Evolutionary conservation across 257 asterid genomes (phyloP), one percentile per base, ranked within the genome.

Genomic region (Phtheirospermum japonicum): DNA sequence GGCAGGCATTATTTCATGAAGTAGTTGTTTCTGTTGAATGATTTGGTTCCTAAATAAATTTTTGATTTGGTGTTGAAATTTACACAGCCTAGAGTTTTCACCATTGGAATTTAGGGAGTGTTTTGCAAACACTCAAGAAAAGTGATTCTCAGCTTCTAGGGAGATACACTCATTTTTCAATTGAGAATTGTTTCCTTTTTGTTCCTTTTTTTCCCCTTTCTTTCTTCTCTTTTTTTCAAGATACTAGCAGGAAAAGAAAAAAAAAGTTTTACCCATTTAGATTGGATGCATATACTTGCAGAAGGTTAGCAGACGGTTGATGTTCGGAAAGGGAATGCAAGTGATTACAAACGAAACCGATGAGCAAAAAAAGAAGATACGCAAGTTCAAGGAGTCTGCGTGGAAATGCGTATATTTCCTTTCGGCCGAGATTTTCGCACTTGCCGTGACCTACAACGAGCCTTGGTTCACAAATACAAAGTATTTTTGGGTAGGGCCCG

Each of bases 331-430:
- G 75, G 85, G 86, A 57, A 72, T 48, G 67, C 79, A 78, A 80
- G 68, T 42, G 51, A 69, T 80, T 63, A 81, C 71, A 59, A 67
- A 66, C 51, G 82, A 79, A 73, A 77, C 79, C n/a, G 79, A 65
- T 12, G 86, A 80, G 23, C 75, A 71, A 33, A 80, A 74, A 65
- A 93, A 85, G 85, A 89, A 83, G 73, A 78, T 89, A 57, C 48
- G 80, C 37, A 93, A 93, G 79, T 93, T 93, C 89, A 87, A 87
- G 79, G 97, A 89, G 72, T 93, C 99, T 20, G 97, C 97, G 31
- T 93, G 99, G 99, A 93, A 89, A 73, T 93, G 89, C 39, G 69
- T 93, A 59, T 93, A 87, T 66, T 93, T 37, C 77, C 96, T 89
- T 70, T 93, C 96, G 9, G 97, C 96, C 6, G 99, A 93, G 79